Evolutionary conservation across 805 yeast species (phyloP).

Genomic region (Metahyphopichia silvanorum): DNA sequence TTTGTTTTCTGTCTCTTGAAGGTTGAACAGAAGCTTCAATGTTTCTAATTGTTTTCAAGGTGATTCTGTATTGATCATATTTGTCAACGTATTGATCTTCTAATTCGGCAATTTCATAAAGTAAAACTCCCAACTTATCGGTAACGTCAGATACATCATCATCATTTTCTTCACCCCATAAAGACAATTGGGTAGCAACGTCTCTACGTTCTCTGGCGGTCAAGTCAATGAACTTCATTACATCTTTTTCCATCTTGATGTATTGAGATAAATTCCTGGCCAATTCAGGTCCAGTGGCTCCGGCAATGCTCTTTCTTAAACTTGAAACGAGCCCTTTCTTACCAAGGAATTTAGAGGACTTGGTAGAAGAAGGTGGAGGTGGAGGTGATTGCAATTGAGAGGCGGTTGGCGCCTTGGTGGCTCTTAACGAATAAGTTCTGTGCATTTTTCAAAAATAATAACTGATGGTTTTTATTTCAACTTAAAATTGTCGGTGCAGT

Average conservation of each 20-base stretch:
- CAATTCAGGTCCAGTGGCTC: conserved; percentile 76
- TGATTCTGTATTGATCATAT: conserved; percentile 82
- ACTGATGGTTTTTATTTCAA: too few relatives aligned
- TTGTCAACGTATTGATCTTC: conserved; percentile 86
- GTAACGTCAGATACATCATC: conserved; percentile 85
- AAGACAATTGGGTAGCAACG: conserved; percentile 76
- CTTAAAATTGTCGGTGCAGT: too few relatives aligned
- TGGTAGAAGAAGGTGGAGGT: conserved; percentile 88
- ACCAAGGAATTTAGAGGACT: conserved; percentile 84
- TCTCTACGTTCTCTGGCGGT: conserved; percentile 76
- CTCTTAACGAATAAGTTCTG: conserved; percentile 96
- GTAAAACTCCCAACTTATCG: conserved; percentile 79
- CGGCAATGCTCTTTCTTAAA: conserved; percentile 73
- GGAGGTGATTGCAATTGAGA: conserved; percentile 91
- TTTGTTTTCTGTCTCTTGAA: conserved; percentile 80
- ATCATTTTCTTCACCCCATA: conserved; percentile 87
- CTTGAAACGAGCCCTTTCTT: conserved; percentile 61
- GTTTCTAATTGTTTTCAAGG: conserved; percentile 76
- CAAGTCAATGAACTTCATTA: conserved; percentile 73
- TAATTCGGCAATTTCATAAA: conserved; percentile 79
- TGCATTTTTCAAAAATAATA: conserved; percentile 76
- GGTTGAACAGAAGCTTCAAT: conserved; percentile 88
- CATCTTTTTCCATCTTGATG: conserved; percentile 80
- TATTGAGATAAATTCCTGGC: conserved; percentile 69
- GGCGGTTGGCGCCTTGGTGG: conserved; percentile 95